phyloP scores from a whole-genome alignment of 257 asterid genomes.

The Lycium barbarum region DNA sequence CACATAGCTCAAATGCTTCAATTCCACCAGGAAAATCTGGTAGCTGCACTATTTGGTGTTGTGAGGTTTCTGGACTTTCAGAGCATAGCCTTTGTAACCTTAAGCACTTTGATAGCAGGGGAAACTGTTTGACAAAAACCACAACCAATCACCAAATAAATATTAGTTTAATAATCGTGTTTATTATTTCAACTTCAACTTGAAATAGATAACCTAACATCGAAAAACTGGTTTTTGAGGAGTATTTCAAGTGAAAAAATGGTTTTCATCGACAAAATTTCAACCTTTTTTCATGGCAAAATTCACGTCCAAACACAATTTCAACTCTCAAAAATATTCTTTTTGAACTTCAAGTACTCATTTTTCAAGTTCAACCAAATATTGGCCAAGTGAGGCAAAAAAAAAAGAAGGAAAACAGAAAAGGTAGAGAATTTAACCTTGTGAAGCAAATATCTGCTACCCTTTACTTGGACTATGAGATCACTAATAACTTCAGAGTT shows the following conservation, averaged over 20 bases:
- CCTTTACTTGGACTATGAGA: slow-evolving; percentile 71
- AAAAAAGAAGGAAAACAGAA: not conserved
- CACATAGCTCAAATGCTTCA: slow-evolving; percentile 86
- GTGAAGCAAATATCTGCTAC: slow-evolving; percentile 68
- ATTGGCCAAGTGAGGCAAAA: not conserved
- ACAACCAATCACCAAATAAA: not conserved
- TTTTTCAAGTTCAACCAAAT: slow-evolving; percentile 5
- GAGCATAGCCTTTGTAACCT: slow-evolving; percentile 68
- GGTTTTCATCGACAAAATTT: not conserved
- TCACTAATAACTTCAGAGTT: slow-evolving; percentile 77
- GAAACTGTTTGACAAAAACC: slow-evolving; percentile 62
- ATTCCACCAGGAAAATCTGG: slow-evolving; percentile 86
- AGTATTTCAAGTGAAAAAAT: not conserved
- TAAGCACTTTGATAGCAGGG: slow-evolving; percentile 78
- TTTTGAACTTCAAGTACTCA: not conserved
- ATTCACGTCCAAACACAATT: not conserved
- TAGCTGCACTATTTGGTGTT: slow-evolving; percentile 61
- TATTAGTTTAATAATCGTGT: no score
- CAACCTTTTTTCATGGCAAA: not conserved
- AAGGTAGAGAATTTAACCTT: slow-evolving; percentile 51
- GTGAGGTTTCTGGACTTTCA: slow-evolving; percentile 60
- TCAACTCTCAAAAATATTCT: not conserved
- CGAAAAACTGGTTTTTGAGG: not conserved
- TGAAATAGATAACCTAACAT: not conserved
- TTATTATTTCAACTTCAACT: not conserved